Conservation (phyloP, 441 rosid species). For the Dalechampia spathulata region DNA sequence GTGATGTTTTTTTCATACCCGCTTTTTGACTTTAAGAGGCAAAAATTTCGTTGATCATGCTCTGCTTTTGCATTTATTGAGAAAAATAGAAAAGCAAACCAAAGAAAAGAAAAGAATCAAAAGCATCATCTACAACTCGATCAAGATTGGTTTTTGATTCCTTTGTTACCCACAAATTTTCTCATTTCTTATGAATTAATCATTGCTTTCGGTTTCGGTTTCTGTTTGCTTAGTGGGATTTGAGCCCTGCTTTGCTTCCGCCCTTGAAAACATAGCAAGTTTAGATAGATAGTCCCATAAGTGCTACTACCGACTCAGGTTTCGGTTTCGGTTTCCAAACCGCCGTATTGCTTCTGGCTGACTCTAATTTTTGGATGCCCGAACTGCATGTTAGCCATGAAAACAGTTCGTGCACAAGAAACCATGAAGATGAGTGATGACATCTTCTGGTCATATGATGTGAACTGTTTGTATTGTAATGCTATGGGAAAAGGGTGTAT, state of each 20-base stretch:
- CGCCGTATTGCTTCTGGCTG: too few species aligned
- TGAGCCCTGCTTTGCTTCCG: conserved; percentile 12
- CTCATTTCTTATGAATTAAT: conserved; percentile 18
- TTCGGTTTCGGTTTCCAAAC: too few species aligned
- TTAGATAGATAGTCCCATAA: too few species aligned
- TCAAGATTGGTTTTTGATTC: conserved; percentile 14
- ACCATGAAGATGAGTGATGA: background rate
- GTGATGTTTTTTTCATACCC: conserved; percentile 26
- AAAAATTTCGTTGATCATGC: conserved; percentile 30
- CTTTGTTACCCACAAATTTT: conserved; percentile 11
- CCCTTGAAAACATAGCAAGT: too few species aligned
- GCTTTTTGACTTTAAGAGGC: conserved; percentile 47
- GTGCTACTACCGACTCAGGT: too few species aligned
- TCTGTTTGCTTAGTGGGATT: conserved; percentile 25
- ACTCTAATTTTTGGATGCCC: too few species aligned
- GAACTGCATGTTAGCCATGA: too few species aligned
- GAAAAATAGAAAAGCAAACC: conserved; percentile 8
- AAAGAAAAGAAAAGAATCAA: conserved; percentile 4
- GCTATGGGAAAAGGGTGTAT: too few species aligned
- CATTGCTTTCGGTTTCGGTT: conserved; percentile 17
- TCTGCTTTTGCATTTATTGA: conserved; percentile 25
- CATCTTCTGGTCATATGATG: background rate
- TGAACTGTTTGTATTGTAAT: too few species aligned
- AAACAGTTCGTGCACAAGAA: too few species aligned
- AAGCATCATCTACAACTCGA: conserved; percentile 22